These are phyloP conservation scores for Torulaspora gathmanii DNA, from an alignment of 805 yeast genomes.

Conservation along the genomic window DNA sequence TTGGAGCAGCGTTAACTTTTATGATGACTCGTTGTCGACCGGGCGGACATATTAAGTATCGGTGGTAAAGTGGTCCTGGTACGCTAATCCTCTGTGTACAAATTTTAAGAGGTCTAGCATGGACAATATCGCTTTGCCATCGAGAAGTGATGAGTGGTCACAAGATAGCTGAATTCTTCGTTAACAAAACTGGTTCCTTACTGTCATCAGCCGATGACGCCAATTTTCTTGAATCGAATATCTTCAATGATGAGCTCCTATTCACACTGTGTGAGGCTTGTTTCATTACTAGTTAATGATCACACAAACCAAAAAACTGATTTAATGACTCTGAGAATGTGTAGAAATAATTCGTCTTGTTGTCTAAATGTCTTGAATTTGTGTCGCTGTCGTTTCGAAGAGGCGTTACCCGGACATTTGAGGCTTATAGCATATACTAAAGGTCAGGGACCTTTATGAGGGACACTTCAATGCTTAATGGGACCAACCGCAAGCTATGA, in stretches of 20 bases:
- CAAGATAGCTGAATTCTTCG: conserved; percentile 35
- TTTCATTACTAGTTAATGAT: conserved; percentile 33
- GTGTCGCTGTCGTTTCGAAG: not conserved
- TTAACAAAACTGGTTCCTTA: not conserved
- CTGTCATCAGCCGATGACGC: conserved; percentile 11
- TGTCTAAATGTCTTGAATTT: not conserved
- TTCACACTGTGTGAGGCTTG: conserved; percentile 40
- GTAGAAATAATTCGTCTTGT: not conserved
- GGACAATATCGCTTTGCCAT: conserved; percentile 17
- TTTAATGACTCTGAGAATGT: conserved; percentile 38
- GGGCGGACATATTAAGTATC: conserved; percentile 46
- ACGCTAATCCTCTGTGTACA: conserved; percentile 35
- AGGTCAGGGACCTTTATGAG: not conserved
- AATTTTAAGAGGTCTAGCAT: conserved; percentile 31
- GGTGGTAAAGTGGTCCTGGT: conserved; percentile 23
- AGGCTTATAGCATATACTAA: not conserved
- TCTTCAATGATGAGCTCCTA: conserved; percentile 20
- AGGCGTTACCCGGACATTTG: conserved; percentile 1
- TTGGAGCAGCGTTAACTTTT: conserved; percentile 7
- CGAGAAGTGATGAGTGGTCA: conserved; percentile 42
- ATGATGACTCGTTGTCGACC: conserved; percentile 43
- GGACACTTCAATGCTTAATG: not conserved
- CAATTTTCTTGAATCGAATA: conserved; percentile 1
- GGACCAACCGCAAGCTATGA: conserved; percentile 16
- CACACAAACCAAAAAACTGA: conserved; percentile 36